These are phyloP conservation scores for Exophiala sideris DNA, from an alignment of 2,329 filamentous ascomycete species.

Conservation along the genomic window DNA sequence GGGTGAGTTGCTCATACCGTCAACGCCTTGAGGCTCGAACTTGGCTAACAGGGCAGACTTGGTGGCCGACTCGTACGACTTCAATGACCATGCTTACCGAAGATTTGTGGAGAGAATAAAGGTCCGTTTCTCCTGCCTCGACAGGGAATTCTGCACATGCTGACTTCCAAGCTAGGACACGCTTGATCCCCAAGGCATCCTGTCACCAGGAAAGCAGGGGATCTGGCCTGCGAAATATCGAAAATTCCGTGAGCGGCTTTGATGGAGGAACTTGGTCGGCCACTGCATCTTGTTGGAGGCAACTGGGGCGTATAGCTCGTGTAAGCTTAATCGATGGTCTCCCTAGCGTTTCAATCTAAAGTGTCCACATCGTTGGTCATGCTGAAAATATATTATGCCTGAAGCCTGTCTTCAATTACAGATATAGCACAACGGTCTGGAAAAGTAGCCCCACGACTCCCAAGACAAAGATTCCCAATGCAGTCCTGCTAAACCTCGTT, in stretches of 20 bases:
- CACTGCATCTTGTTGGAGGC: too few species aligned
- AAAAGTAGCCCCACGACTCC: conserved; percentile 2
- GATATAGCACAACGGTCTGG: conserved; percentile 2
- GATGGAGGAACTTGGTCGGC: neutral
- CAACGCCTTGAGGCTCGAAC: neutral
- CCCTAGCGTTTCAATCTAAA: too few species aligned
- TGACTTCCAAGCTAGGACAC: conserved; percentile 34
- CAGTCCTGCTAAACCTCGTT: conserved; percentile 9
- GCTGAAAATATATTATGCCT: too few species aligned
- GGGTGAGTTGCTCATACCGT: conserved; percentile 5
- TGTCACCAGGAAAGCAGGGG: conserved; percentile 47
- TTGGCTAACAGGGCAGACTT: conserved; percentile 8
- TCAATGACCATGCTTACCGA: conserved; percentile 22
- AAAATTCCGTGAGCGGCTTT: conserved; percentile 9
- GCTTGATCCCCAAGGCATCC: conserved; percentile 48
- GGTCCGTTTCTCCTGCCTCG: neutral
- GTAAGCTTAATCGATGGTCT: too few species aligned
- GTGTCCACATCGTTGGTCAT: too few species aligned
- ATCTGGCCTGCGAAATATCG: conserved; percentile 37
- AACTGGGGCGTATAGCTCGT: too few species aligned
- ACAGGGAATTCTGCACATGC: neutral
- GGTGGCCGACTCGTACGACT: conserved; percentile 18
- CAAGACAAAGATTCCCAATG: conserved; percentile 5
- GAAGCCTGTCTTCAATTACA: neutral
- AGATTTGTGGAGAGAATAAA: conserved; percentile 22